Percentiles rank a stretch among this genome's conserved stretches.
phyloP scores from a whole-genome alignment of 2,329 filamentous ascomycete genomes.

The Ambrosiella xylebori region DNA sequence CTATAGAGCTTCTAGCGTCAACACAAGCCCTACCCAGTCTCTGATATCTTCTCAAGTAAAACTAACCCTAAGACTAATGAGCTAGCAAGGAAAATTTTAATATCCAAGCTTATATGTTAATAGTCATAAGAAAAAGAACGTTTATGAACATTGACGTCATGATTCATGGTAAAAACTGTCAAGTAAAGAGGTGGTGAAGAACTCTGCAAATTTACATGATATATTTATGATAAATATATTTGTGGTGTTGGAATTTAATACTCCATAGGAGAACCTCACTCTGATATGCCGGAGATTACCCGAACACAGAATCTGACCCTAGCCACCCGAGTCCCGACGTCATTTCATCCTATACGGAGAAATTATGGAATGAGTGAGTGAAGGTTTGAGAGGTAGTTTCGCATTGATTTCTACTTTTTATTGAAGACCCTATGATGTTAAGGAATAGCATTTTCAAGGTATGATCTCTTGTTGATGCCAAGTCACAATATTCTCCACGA shows the following conservation, averaged over 20 bases:
- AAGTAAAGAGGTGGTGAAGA: too few relatives aligned
- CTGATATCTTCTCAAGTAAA: too few relatives aligned
- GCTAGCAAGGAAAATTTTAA: too few relatives aligned
- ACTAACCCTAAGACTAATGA: too few relatives aligned
- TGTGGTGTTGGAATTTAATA: not conserved
- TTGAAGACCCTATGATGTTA: conserved; percentile 1
- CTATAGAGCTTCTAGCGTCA: too few relatives aligned
- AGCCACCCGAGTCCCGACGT: not conserved
- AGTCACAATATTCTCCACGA: not conserved
- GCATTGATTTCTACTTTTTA: not conserved
- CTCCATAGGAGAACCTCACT: not conserved
- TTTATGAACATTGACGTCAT: too few relatives aligned
- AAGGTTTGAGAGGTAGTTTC: not conserved
- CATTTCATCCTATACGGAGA: not conserved
- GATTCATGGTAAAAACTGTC: too few relatives aligned
- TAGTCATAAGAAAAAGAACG: too few relatives aligned
- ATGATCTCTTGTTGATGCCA: not conserved
- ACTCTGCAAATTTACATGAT: too few relatives aligned
- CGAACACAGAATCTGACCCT: not conserved
- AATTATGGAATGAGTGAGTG: not conserved
- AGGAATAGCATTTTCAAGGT: conserved; percentile 10
- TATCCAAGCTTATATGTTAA: too few relatives aligned
- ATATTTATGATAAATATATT: not conserved
- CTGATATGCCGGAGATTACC: not conserved
- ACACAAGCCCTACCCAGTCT: too few relatives aligned